A percentile compares a stretch with the other conserved stretches of the same genome.
Evolutionary conservation across 768 basidiomycete genomes (phyloP).

Genomic region (Termitomyces heimii): DNA sequence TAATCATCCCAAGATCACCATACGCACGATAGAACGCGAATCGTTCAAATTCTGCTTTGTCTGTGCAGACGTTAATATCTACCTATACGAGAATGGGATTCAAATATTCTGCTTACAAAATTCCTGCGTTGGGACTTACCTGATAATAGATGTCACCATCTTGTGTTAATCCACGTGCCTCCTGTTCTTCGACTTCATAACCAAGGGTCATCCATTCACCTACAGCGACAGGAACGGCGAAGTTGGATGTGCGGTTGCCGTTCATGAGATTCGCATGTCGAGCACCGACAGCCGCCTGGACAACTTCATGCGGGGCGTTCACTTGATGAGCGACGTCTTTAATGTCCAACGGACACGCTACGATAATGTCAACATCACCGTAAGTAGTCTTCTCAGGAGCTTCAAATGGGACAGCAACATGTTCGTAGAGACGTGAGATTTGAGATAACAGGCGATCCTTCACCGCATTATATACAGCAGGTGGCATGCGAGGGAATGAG

Average conservation of each 20-base stretch:
- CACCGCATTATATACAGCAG: constrained; percentile 42
- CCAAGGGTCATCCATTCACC: constrained; percentile 33
- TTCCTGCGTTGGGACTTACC: constrained; percentile 15
- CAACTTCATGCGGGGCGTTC: constrained; percentile 15
- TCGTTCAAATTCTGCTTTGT: constrained; percentile 44
- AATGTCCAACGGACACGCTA: constrained; percentile 33
- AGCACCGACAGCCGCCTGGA: background rate
- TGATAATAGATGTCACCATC: constrained; percentile 36
- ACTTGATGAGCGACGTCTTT: constrained; percentile 11
- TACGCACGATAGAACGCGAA: constrained; percentile 55
- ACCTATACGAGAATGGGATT: constrained; percentile 29
- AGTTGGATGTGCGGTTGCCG: constrained; percentile 50
- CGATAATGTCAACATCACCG: constrained; percentile 69
- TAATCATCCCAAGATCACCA: constrained; percentile 69
- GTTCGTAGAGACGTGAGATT: constrained; percentile 39
- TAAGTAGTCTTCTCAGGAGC: constrained; percentile 60
- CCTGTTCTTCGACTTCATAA: constrained; percentile 21
- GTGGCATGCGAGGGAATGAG: constrained; percentile 59
- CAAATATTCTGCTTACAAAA: background rate
- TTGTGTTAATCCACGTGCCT: constrained; percentile 16
- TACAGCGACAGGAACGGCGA: constrained; percentile 40
- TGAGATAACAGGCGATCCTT: constrained; percentile 38
- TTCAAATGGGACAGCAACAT: constrained; percentile 53
- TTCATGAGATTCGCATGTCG: constrained; percentile 1
- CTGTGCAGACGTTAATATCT: constrained; percentile 55